Conservation (phyloP, 2,329 filamentous ascomycete species). For the Calonectria fujianensis region DNA sequence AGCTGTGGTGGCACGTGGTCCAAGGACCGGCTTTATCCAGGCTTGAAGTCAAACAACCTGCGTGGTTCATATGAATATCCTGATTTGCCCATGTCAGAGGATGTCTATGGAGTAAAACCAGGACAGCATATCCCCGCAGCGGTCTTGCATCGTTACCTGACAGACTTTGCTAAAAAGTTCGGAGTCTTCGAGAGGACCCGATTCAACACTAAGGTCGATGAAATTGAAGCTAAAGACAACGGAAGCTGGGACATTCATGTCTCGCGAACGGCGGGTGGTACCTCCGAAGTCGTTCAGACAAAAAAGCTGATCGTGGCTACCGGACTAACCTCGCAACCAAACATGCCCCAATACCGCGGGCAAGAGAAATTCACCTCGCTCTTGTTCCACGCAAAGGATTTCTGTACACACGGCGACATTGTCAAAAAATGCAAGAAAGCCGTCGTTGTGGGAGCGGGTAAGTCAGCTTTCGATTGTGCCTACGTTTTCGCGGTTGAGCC, state of each 20-base stretch:
- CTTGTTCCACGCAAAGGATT: conserved; percentile 66
- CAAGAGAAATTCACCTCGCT: conserved; percentile 59
- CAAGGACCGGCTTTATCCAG: conserved; percentile 73
- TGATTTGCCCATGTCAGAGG: conserved; percentile 75
- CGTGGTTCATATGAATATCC: conserved; percentile 77
- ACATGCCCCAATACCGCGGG: conserved; percentile 62
- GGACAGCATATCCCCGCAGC: conserved; percentile 59
- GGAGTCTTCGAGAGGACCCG: conserved; percentile 67
- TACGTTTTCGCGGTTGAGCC: conserved; percentile 68
- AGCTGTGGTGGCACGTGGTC: conserved; percentile 77
- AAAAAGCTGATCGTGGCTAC: conserved; percentile 69
- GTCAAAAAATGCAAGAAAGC: conserved; percentile 57
- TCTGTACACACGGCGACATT: conserved; percentile 56
- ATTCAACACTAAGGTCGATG: conserved; percentile 69
- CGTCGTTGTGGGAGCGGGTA: conserved; percentile 73
- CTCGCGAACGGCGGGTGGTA: neutral
- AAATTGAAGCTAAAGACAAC: conserved; percentile 55
- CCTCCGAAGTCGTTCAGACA: conserved; percentile 45
- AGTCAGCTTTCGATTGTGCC: conserved; percentile 75
- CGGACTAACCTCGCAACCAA: conserved; percentile 66
- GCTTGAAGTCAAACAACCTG: conserved; percentile 78
- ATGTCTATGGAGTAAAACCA: conserved; percentile 62
- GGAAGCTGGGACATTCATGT: conserved; percentile 40
- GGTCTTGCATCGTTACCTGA: conserved; percentile 60
- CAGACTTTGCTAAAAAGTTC: conserved; percentile 63